Conservation (phyloP, 2,329 filamentous ascomycete species). For the Sarocladiaceae sp. region DNA sequence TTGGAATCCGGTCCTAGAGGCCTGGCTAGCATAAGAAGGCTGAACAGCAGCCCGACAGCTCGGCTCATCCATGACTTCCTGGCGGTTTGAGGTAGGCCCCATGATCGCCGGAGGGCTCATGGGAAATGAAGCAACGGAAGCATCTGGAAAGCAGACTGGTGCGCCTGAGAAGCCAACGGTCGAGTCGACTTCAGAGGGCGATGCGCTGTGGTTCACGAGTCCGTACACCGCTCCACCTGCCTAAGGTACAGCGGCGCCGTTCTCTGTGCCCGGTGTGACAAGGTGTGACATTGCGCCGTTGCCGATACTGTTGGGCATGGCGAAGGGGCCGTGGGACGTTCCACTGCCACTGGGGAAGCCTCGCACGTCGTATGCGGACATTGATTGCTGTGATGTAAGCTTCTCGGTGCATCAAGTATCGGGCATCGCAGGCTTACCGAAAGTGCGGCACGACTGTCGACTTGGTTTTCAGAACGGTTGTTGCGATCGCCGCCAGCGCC, state of each 20-base stretch:
- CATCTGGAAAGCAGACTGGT: not conserved
- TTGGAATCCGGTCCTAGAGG: not conserved
- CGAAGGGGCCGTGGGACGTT: not conserved
- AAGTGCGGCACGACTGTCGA: too few species aligned
- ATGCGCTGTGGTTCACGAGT: not conserved
- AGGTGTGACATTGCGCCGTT: not conserved
- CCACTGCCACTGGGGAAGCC: not conserved
- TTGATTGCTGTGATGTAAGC: too few species aligned
- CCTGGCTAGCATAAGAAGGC: too few species aligned
- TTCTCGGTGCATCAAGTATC: too few species aligned
- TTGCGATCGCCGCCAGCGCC: too few species aligned
- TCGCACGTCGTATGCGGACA: too few species aligned
- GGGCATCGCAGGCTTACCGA: too few species aligned
- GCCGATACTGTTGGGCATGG: not conserved
- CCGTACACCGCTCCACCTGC: slow-evolving; percentile 7
- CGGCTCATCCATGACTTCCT: too few species aligned
- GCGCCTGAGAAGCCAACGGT: not conserved
- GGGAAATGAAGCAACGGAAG: not conserved
- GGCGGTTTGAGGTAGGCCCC: not conserved
- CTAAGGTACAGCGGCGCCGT: slow-evolving; percentile 7
- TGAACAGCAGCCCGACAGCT: too few species aligned
- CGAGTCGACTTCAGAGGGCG: not conserved
- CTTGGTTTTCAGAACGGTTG: too few species aligned
- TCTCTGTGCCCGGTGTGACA: not conserved
- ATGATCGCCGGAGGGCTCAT: not conserved